Evolutionary conservation across 2,329 filamentous ascomycete species (phyloP), one percentile per base, ranked within the genome.

Genomic region (Epichloe uncinata): DNA sequence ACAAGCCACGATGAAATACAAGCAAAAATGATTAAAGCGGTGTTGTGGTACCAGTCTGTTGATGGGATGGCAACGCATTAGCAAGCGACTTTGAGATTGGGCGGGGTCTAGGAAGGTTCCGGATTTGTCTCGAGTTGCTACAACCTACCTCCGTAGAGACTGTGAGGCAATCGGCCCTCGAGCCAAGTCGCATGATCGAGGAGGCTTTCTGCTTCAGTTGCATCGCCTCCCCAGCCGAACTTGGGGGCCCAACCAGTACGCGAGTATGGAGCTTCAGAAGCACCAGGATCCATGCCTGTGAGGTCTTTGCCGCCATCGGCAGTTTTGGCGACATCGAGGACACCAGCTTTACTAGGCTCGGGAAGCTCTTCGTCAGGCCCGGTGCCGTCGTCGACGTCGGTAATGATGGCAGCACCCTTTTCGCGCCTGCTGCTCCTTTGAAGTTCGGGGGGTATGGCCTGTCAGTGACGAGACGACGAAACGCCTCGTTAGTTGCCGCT

Each of bases 41-140:
- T 82, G 66, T 98, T 98, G 67, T 98, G 90, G 66, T 97, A 98
- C 93, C 93, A 98, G 65, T 97, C 89, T 87, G 47, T n/a, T 15
- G 13, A 34, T 9, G 13, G n/a, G 30, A 34, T 35, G 42, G 49
- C 33, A 42, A 22, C 15, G 20, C 15, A 16, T 48, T 12, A 40
- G 42, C 43, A 50, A 40, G 18, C 4, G 22, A 22, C 5, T 44
- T 16, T 5, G 9, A 15, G 13, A 18, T 41, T 13, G 42, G 37
- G n/a, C 4, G 18, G 18, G 20, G 8, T n/a, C 22, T 15, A 5
- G 45, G 3, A 13, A 34, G 33, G 11, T 7, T 40, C n/a, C 15
- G 11, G 26, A 30, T 40, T 15, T 37, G 6, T 47, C 16, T 6
- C 5, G 16, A 43, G 8, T 20, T n/a, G 33, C 34, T 33, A n/a